Evolutionary conservation across 2,329 filamentous ascomycete species (phyloP), one percentile per base, ranked within the genome.

Genomic region (Penicillium sp.): DNA sequence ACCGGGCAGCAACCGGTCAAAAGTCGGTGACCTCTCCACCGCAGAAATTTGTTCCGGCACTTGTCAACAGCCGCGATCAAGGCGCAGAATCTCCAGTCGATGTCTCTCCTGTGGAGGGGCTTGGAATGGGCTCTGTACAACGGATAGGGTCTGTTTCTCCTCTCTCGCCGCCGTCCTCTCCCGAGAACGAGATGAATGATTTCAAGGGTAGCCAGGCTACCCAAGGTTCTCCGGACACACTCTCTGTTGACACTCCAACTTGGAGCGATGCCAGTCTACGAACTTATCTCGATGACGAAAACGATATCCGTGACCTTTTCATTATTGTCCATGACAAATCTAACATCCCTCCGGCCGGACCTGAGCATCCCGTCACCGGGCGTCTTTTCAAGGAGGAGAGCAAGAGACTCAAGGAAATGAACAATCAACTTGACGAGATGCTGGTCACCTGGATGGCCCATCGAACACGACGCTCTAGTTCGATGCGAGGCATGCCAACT

Each of bases 271-370:
- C 80, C 39, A 85, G 80, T 52, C 75, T 98, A 17, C 80, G 87
- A 42, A 82, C 85, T 10, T 98, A 95, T 66, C 84, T 96, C 55
- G 90, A 96, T 50, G 87, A 92, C 51, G 80, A 86, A 44, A 81
- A 82, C 22, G 87, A 95, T 47, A 87, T 98, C 50, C 79, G 86
- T 34, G 90, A 98, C 60, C 76, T 96, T 59, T 74, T 96, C 35
- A 76, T 89, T 25, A 84, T 98, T 44, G 87, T 98, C 17, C 89
- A 95, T 59, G 89, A 96, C 65, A 95, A 89, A 61, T 84, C 80
- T 10, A 85, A 89, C 42, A 80, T 93, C 11, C 76, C 80, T 28
- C 84, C 87, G 12, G 85, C 83, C 6, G 79, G 83, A 1, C 75
- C 77, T n/a, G 86, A 95, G 40, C 89, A 96, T 61, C 90, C 90